Percentiles rank a stretch among this genome's conserved stretches.
phyloP scores from a whole-genome alignment of 306 rosid species.

The Biancaea sappan region DNA sequence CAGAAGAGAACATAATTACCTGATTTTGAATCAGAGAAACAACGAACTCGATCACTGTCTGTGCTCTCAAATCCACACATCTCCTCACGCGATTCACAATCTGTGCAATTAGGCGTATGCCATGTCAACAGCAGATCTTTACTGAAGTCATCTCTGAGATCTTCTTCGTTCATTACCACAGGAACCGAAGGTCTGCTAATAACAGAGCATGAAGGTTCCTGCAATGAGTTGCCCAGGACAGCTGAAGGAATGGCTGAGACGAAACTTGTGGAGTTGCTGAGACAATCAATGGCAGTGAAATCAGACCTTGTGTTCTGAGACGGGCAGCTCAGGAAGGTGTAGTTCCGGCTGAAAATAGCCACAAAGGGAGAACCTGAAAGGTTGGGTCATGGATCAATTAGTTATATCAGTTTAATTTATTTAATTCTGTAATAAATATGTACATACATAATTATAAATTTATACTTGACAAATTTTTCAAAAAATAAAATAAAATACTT shows the following conservation, averaged over 20 bases:
- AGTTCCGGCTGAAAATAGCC: conserved; percentile 32
- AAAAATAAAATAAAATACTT: too few species aligned
- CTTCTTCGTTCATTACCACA: conserved; percentile 28
- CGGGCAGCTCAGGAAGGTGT: conserved; percentile 68
- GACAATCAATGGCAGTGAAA: conserved; percentile 53
- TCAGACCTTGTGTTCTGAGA: conserved; percentile 38
- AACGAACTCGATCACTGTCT: conserved; percentile 42
- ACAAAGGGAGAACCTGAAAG: conserved; percentile 61
- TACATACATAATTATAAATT: too few species aligned
- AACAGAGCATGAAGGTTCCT: conserved; percentile 45
- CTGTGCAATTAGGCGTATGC: conserved; percentile 57
- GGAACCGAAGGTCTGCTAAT: conserved; percentile 45
- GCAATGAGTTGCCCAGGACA: conserved; percentile 39
- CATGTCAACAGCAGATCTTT: conserved; percentile 55
- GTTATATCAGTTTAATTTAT: too few species aligned
- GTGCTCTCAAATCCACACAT: conserved; percentile 54
- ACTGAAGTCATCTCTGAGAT: conserved; percentile 35
- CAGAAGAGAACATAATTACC: conserved; percentile 46
- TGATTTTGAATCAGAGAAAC: conserved; percentile 39
- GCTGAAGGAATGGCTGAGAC: conserved; percentile 57
- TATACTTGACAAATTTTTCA: too few species aligned
- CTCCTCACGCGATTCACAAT: conserved; percentile 52
- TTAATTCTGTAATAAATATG: too few species aligned
- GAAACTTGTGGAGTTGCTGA: conserved; percentile 64
- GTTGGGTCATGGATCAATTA: conserved; percentile 45